Percentiles rank a stretch among this genome's conserved stretches.
Conservation (phyloP, 202 grass and related monocot species). For the Cymbopogon flexuosus region DNA sequence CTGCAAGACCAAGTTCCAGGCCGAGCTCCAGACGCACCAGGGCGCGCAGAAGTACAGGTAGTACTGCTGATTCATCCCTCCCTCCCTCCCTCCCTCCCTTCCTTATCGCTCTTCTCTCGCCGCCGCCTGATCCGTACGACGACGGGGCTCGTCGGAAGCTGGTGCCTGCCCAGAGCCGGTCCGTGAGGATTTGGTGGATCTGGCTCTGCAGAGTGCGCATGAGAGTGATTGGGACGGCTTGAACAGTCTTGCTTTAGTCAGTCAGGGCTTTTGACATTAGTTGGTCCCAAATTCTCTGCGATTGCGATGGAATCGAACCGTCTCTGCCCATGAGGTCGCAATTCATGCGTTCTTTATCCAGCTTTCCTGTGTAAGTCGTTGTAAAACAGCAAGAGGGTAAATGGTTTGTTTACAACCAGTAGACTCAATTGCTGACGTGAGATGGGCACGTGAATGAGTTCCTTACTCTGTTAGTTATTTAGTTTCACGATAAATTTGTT, state of each 20-base stretch:
- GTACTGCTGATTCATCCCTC: background rate
- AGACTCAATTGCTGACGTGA: background rate
- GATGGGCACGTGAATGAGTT: background rate
- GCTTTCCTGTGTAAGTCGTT: too few relatives aligned
- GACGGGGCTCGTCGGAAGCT: background rate
- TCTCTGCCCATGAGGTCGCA: background rate
- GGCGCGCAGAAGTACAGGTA: slow-evolving; percentile 82
- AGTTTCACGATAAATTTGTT: background rate
- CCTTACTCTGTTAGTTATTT: background rate
- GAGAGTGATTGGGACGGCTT: background rate
- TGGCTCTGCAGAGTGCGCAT: background rate
- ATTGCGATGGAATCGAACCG: background rate
- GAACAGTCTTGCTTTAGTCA: background rate
- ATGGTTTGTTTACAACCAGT: background rate
- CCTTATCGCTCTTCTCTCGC: too few relatives aligned
- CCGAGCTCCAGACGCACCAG: slow-evolving; percentile 59
- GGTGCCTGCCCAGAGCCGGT: background rate
- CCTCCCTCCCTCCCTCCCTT: background rate
- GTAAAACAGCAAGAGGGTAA: too few relatives aligned
- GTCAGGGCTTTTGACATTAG: background rate
- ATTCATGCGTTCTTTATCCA: background rate
- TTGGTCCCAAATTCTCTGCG: background rate
- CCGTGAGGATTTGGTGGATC: slow-evolving; percentile 17
- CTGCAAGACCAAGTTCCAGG: slow-evolving; percentile 95
- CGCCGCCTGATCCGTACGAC: background rate